A percentile compares a stretch with the other conserved stretches of the same genome.
phyloP scores from a whole-genome alignment of 257 asterid species.

The Solanum clarkiae region DNA sequence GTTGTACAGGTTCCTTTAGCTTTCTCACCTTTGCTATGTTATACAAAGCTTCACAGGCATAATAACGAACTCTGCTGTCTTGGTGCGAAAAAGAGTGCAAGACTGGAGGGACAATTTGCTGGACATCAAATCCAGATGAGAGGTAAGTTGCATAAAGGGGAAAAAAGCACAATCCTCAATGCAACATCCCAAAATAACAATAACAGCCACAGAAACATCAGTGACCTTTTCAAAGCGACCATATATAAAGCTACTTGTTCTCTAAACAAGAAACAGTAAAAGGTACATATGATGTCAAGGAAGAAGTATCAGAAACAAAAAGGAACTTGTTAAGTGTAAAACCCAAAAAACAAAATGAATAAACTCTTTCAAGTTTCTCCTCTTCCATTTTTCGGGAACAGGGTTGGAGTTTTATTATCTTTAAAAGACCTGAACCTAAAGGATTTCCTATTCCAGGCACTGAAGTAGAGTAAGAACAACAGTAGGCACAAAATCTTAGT shows the following conservation, averaged over 20 bases:
- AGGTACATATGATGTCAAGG: background rate
- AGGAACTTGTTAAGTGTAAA: background rate
- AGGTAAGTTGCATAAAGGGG: constrained; percentile 11
- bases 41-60: constrained; percentile 97
- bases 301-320: background rate
- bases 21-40: constrained; percentile 90
- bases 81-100: constrained; percentile 79
- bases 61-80: constrained; percentile 98
- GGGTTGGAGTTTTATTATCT: background rate
- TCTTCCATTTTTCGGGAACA: background rate
- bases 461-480: background rate
- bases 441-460: background rate
- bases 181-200: background rate
- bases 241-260: background rate
- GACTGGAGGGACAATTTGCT: constrained; percentile 98
- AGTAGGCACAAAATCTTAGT: background rate
- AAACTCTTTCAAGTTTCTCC: background rate
- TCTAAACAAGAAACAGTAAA: background rate
- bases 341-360: background rate
- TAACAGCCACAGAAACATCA: background rate
- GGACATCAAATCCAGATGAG: constrained; percentile 13
- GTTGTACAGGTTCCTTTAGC: background rate
- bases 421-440: background rate
- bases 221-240: background rate
- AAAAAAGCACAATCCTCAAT: background rate